These are phyloP conservation scores for Rhytidhysteron rufulum DNA, from an alignment of 2,329 filamentous ascomycete species.

Conservation along the genomic window DNA sequence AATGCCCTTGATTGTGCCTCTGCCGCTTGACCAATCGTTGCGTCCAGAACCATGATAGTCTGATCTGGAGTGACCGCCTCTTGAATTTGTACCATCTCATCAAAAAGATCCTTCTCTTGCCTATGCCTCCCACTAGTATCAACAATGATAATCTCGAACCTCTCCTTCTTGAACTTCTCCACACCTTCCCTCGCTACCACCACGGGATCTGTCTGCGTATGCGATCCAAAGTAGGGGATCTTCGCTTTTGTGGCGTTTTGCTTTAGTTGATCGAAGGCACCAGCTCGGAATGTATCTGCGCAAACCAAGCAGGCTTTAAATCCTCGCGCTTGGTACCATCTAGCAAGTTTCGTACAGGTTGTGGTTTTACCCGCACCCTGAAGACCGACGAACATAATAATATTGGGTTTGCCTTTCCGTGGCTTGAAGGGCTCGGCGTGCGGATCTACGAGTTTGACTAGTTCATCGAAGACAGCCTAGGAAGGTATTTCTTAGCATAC, in stretches of 20 bases:
- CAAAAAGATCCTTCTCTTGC: slow-evolving; percentile 91
- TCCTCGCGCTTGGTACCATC: slow-evolving; percentile 89
- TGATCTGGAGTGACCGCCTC: slow-evolving; percentile 85
- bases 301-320: slow-evolving; percentile 94
- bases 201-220: slow-evolving; percentile 94
- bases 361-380: slow-evolving; percentile 98
- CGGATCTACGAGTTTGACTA: slow-evolving; percentile 92
- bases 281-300: slow-evolving; percentile 96
- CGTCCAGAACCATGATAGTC: slow-evolving; percentile 97
- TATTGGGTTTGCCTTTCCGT: slow-evolving; percentile 91
- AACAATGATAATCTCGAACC: slow-evolving; percentile 97
- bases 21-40: slow-evolving; percentile 92
- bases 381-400: slow-evolving; percentile 99
- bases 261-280: slow-evolving; percentile 97
- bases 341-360: slow-evolving; percentile 92
- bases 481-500: too few species aligned
- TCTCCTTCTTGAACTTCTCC: slow-evolving; percentile 98
- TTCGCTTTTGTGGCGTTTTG: slow-evolving; percentile 99
- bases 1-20: slow-evolving; percentile 94
- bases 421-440: slow-evolving; percentile 94
- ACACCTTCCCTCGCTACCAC: slow-evolving; percentile 93
- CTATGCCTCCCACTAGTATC: slow-evolving; percentile 94
- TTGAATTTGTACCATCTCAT: slow-evolving; percentile 97
- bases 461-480: slow-evolving; percentile 84
- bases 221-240: slow-evolving; percentile 95